These are phyloP conservation scores for Yarrowia sp. DNA, from an alignment of 805 yeast species.

Conservation along the genomic window DNA sequence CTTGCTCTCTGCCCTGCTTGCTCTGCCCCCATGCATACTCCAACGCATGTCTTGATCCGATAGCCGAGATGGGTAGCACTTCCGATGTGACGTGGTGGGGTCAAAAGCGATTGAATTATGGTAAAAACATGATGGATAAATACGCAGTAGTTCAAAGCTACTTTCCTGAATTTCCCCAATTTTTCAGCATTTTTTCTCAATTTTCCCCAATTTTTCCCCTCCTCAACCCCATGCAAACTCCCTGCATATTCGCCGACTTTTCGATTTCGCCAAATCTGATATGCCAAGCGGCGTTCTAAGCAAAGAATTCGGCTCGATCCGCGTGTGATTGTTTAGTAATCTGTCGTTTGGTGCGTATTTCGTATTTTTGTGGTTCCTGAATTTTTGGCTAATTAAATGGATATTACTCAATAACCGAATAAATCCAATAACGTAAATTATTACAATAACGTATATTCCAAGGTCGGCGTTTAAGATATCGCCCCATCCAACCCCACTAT, in stretches of 20 bases:
- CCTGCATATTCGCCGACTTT: slow-evolving; percentile 5
- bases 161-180: neutral
- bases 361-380: too few species aligned
- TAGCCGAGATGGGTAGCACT: slow-evolving; percentile 13
- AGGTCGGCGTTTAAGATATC: too few species aligned
- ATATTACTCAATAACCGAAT: too few species aligned
- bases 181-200: neutral
- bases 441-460: too few species aligned
- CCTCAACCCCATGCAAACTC: neutral
- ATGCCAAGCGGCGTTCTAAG: slow-evolving; percentile 8
- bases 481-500: slow-evolving; percentile 1
- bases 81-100: neutral
- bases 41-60: slow-evolving; percentile 4
- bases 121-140: too few species aligned
- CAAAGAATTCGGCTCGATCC: neutral
- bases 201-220: neutral
- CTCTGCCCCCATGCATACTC: slow-evolving; percentile 28
- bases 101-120: too few species aligned
- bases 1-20: slow-evolving; percentile 28
- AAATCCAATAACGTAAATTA: too few species aligned
- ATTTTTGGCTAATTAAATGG: too few species aligned
- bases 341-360: neutral
- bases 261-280: neutral
- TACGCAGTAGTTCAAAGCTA: too few species aligned
- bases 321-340: too few species aligned